Evolutionary conservation across 768 basidiomycete species (phyloP).

Genomic region (Hericium alpestre): DNA sequence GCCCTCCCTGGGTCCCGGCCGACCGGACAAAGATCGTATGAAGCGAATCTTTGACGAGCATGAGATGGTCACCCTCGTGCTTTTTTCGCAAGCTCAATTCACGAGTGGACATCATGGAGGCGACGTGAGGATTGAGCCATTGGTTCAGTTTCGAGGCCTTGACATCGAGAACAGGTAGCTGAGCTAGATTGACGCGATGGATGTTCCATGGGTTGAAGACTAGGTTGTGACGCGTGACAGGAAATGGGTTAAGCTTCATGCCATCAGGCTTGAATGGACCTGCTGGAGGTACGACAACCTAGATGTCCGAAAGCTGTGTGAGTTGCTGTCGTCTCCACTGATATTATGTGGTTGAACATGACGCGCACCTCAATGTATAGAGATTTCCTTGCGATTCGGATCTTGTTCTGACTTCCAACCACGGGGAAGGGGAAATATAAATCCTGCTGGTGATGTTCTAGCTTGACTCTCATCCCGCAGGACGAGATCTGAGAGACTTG

Average conservation of each 20-base stretch:
- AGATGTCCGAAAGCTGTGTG: constrained; percentile 16
- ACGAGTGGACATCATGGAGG: constrained; percentile 22
- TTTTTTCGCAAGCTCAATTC: constrained; percentile 19
- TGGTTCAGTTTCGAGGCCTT: constrained; percentile 3
- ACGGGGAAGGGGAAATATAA: constrained; percentile 37
- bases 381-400: constrained; percentile 45
- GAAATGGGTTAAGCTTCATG: constrained; percentile 18
- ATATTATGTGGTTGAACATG: too few relatives aligned
- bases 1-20: constrained; percentile 17
- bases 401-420: constrained; percentile 23
- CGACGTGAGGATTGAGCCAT: constrained; percentile 26
- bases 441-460: constrained; percentile 18
- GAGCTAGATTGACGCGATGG: constrained; percentile 28
- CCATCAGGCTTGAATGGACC: constrained; percentile 14
- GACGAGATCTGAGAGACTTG: constrained; percentile 20
- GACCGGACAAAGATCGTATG: constrained; percentile 18
- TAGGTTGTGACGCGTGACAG: constrained; percentile 11
- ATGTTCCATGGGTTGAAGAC: constrained; percentile 23
- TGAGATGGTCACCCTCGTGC: constrained; percentile 16
- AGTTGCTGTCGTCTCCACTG: not conserved
- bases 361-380: constrained; percentile 31
- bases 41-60: constrained; percentile 24
- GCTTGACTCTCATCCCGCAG: constrained; percentile 21
- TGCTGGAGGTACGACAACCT: constrained; percentile 16
- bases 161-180: constrained; percentile 23